phyloP scores from a whole-genome alignment of 1,284 basidiomycete genomes.

The Cerioporus squamosus region DNA sequence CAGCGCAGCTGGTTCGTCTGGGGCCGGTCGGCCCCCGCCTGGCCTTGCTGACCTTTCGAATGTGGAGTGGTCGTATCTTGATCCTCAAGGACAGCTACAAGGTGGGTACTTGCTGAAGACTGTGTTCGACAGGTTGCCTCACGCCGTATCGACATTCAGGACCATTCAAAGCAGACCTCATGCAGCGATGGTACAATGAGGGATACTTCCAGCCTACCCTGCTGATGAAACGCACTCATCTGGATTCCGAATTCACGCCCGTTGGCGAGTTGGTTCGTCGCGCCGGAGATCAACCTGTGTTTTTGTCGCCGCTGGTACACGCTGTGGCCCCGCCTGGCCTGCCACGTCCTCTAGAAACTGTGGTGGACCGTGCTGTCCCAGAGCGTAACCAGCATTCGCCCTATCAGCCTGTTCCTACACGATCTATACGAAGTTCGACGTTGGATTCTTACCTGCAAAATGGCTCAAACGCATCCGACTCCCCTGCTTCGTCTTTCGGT shows the following conservation, averaged over 20 bases:
- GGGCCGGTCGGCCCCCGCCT: conserved; percentile 37
- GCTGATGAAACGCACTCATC: conserved; percentile 77
- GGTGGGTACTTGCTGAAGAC: conserved; percentile 48
- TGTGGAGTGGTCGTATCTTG: conserved; percentile 91
- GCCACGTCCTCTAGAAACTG: conserved; percentile 48
- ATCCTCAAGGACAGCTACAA: conserved; percentile 89
- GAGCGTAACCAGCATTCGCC: conserved; percentile 49
- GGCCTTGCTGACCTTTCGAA: conserved; percentile 62
- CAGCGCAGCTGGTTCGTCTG: neutral
- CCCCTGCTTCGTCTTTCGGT: conserved; percentile 72
- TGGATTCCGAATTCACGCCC: conserved; percentile 69
- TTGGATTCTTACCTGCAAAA: conserved; percentile 61
- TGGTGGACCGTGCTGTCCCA: conserved; percentile 41
- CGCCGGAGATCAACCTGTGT: conserved; percentile 60
- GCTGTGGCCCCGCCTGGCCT: conserved; percentile 59
- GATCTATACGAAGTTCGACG: conserved; percentile 57
- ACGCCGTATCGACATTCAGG: conserved; percentile 49
- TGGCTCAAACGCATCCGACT: conserved; percentile 61
- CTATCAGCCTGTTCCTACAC: conserved; percentile 68
- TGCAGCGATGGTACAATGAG: conserved; percentile 97
- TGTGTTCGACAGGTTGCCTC: conserved; percentile 3
- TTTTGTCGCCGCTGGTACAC: conserved; percentile 55
- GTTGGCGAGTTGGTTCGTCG: conserved; percentile 61
- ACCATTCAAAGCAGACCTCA: conserved; percentile 87
- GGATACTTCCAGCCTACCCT: conserved; percentile 91